phyloP scores from a whole-genome alignment of 2,329 filamentous ascomycete genomes.

The Aspergillus latus region DNA sequence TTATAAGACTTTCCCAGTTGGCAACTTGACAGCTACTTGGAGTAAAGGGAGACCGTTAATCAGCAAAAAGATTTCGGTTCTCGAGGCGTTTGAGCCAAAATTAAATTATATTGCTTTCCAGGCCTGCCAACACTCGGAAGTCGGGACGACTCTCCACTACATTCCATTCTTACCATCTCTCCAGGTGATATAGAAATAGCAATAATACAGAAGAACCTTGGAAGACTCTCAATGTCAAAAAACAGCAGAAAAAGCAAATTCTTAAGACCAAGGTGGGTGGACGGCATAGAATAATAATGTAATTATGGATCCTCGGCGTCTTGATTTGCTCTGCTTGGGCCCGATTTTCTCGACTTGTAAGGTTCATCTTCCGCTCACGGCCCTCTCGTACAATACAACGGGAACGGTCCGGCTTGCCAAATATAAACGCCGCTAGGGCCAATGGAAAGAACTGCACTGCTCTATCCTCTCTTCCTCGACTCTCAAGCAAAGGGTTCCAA shows the following conservation, averaged over 20 bases:
- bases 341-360: slow-evolving; percentile 9
- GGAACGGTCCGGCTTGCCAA: neutral
- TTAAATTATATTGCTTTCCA: neutral
- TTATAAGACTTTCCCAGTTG: slow-evolving; percentile 3
- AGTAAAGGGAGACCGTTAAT: slow-evolving; percentile 1
- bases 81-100: neutral
- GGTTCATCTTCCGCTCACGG: slow-evolving; percentile 5
- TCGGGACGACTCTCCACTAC: neutral
- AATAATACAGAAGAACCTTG: neutral
- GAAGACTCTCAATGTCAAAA: neutral
- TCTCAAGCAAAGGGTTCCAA: too few species aligned
- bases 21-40: neutral
- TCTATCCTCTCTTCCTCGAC: neutral
- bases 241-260: neutral
- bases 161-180: too few species aligned
- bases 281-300: slow-evolving; percentile 14
- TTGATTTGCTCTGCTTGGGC: slow-evolving; percentile 22
- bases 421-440: neutral
- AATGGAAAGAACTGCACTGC: neutral
- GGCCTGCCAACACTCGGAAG: neutral
- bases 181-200: too few species aligned
- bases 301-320: slow-evolving; percentile 13
- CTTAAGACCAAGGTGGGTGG: slow-evolving; percentile 13
- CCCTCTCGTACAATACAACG: slow-evolving; percentile 5
- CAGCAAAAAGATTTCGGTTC: slow-evolving; percentile 5